Evolutionary conservation across 2,329 filamentous ascomycete species (phyloP), one percentile per base, ranked within the genome.

Genomic region (Whalleya microplaca): DNA sequence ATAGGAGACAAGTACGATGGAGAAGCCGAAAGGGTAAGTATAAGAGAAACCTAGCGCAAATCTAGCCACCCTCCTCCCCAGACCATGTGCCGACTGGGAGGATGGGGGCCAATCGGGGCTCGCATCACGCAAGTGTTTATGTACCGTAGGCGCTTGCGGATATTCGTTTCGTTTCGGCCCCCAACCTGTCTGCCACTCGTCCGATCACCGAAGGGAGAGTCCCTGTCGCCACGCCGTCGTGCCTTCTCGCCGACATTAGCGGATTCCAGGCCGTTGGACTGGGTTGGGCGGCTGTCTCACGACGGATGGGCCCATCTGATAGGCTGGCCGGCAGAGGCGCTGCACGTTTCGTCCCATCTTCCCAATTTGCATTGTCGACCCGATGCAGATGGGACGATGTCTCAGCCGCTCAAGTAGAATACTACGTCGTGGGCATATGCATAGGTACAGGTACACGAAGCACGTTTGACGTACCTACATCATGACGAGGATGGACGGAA

Each of bases 71-170:
- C n/a, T n/a, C n/a, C n/a, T n/a, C n/a, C n/a, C n/a, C n/a, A n/a
- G 47, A 51, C 45, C 21, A 21, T 21, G 42, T 56, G 45, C 53
- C 53, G 14, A 21, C 40, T 42, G 32, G 43, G 9, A 9, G 23
- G 23, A 27, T 50, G 50, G 53, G 53, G 51, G 51, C 57, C 53
- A 56, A 57, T 60, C 51, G 53, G 51, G 41, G 32, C 46, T 41
- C 43, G 37, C 27, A 54, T 56, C 32, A 42, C 41, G n/a, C n/a
- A n/a, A n/a, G n/a, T n/a, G n/a, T 27, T 4, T 9, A 27, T 27
- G 4, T 32, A 43, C 20, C 45, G 21, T 37, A 48, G 21, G 59
- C 50, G 56, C 53, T 47, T 45, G 45, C 41, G 48, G 29, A 40
- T 10, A 48, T 49, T 42, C 32, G 42, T 23, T 29, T 43, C 18